Conservation (phyloP, 176 grass and related monocot genomes). For the Elymus sibiricus region DNA sequence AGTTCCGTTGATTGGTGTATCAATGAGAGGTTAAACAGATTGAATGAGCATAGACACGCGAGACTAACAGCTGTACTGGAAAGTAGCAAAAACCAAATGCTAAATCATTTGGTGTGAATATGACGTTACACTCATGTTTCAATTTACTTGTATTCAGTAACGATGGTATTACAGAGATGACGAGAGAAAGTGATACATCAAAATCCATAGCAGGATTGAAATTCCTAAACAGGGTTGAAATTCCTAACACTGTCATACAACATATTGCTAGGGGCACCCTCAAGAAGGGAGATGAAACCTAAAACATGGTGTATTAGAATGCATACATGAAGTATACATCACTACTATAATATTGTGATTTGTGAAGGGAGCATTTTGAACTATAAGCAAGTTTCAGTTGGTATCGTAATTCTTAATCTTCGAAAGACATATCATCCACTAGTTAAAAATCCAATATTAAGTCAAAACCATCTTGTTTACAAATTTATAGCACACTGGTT, state of each 20-base stretch:
- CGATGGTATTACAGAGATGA: too few species aligned
- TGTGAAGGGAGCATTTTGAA: neutral
- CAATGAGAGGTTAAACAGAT: neutral
- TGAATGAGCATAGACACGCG: neutral
- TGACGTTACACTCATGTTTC: too few species aligned
- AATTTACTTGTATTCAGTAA: too few species aligned
- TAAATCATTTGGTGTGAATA: neutral
- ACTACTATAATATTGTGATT: neutral
- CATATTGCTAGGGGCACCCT: neutral
- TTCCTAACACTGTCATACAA: neutral
- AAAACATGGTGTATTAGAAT: constrained; percentile 11
- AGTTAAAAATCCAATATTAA: neutral
- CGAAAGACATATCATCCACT: neutral
- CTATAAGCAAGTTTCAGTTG: neutral
- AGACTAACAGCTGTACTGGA: neutral
- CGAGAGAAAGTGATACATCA: too few species aligned
- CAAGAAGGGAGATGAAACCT: neutral
- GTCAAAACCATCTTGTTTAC: neutral
- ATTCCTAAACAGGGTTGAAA: neutral
- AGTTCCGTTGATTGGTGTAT: neutral
- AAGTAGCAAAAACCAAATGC: constrained; percentile 4
- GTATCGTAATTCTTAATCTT: neutral
- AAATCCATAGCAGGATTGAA: neutral
- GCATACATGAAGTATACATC: neutral
- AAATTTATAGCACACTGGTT: neutral